Conservation (phyloP, 1,284 basidiomycete genomes). For the Trichosporon asahii region DNA sequence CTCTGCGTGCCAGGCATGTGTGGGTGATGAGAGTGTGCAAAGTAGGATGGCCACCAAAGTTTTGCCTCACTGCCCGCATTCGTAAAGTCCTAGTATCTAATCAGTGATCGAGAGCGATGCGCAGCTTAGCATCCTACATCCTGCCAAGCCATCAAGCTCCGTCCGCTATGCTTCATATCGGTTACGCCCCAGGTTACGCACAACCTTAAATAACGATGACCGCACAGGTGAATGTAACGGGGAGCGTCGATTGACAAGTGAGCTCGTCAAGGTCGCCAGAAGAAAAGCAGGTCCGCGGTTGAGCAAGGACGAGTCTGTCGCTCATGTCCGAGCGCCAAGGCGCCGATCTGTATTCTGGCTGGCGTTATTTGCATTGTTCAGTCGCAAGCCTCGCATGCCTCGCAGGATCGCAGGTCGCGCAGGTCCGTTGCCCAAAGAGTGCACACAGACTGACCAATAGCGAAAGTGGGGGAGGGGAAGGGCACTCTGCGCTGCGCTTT, state of each 20-base stretch:
- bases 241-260: neutral
- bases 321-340: neutral
- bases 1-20: too few relatives aligned
- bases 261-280: neutral
- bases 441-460: neutral
- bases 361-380: neutral
- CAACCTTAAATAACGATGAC: neutral
- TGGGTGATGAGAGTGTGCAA: too few relatives aligned
- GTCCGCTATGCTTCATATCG: too few relatives aligned
- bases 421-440: too few relatives aligned
- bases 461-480: neutral
- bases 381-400: too few relatives aligned
- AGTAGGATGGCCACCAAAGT: too few relatives aligned
- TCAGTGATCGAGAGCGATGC: too few relatives aligned
- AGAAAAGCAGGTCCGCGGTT: neutral
- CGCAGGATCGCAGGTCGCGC: too few relatives aligned
- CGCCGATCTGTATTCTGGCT: neutral
- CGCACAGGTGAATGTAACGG: neutral
- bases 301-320: neutral
- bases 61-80: too few relatives aligned
- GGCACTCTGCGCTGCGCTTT: neutral
- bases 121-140: too few relatives aligned
- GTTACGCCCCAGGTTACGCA: neutral
- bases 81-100: too few relatives aligned
- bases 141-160: too few relatives aligned